A percentile compares a stretch with the other conserved stretches of the same genome.
Conservation (phyloP, 2,329 filamentous ascomycete genomes). For the Phoma sp. region DNA sequence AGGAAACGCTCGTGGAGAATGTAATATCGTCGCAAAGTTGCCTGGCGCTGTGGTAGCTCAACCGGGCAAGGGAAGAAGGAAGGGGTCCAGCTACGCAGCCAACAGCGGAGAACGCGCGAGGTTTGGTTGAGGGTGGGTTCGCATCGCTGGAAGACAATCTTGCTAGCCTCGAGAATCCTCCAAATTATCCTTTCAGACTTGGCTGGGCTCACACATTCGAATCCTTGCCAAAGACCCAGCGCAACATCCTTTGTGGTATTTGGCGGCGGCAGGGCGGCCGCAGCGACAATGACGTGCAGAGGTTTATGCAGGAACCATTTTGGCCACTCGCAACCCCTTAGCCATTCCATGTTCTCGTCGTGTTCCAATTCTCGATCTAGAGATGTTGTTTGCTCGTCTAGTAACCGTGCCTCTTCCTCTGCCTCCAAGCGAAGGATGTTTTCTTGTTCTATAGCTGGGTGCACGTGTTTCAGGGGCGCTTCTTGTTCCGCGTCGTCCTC, state of each 20-base stretch:
- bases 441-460: conserved; percentile 4
- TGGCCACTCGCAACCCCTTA: conserved; percentile 13
- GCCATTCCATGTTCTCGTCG: conserved; percentile 16
- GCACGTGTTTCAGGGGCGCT: not conserved
- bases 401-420: conserved; percentile 11
- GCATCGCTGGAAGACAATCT: conserved; percentile 11
- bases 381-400: conserved; percentile 1
- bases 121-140: conserved; percentile 12
- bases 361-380: conserved; percentile 14
- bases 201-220: conserved; percentile 7
- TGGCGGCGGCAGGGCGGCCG: not conserved
- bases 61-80: too few relatives aligned
- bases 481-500: not conserved
- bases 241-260: conserved; percentile 2
- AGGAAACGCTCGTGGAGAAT: too few relatives aligned
- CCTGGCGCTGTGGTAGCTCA: too few relatives aligned
- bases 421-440: conserved; percentile 6
- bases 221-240: conserved; percentile 11
- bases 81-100: too few relatives aligned
- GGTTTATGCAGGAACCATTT: conserved; percentile 15
- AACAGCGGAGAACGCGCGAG: too few relatives aligned
- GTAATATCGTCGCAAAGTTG: too few relatives aligned
- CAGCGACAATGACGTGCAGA: conserved; percentile 13
- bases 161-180: conserved; percentile 19
- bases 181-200: conserved; percentile 10